Evolutionary conservation across 768 basidiomycete species (phyloP).

Genomic region (Lactifluus piperatus): DNA sequence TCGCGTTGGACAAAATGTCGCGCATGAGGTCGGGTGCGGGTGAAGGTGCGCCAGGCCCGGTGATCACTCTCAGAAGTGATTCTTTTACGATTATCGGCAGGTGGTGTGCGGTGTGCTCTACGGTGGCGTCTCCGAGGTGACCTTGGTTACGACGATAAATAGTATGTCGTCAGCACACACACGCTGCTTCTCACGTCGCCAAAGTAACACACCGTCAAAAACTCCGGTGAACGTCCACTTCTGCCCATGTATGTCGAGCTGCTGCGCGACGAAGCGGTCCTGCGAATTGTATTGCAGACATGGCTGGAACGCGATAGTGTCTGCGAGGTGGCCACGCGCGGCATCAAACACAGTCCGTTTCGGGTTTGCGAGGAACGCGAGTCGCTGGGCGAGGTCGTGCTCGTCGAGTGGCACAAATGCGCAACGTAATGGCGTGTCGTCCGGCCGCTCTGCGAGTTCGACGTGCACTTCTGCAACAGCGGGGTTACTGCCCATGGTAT

Average conservation of each 20-base stretch:
- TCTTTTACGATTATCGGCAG: constrained; percentile 35
- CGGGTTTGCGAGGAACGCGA: constrained; percentile 12
- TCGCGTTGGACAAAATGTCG: constrained; percentile 29
- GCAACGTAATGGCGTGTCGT: constrained; percentile 14
- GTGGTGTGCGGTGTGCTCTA: constrained; percentile 34
- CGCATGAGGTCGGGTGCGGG: constrained; percentile 30
- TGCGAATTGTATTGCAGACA: constrained; percentile 32
- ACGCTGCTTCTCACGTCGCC: not conserved
- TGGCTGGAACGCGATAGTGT: constrained; percentile 38
- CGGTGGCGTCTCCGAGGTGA: constrained; percentile 41
- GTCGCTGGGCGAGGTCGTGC: constrained; percentile 8
- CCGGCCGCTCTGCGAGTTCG: constrained; percentile 16
- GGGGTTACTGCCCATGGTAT: constrained; percentile 2
- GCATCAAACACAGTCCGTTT: constrained; percentile 15
- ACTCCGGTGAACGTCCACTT: constrained; percentile 38
- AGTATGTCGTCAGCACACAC: not conserved
- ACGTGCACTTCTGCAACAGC: constrained; percentile 10
- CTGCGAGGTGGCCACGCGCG: constrained; percentile 25
- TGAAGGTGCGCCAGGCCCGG: constrained; percentile 18
- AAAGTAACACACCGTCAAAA: constrained; percentile 34
- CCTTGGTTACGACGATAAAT: constrained; percentile 25
- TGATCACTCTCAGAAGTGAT: constrained; percentile 30
- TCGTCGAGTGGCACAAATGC: constrained; percentile 16
- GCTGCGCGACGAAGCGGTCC: constrained; percentile 34
- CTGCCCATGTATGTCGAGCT: constrained; percentile 33